phyloP scores from a whole-genome alignment of 306 rosid genomes.

The Prunus mume region DNA sequence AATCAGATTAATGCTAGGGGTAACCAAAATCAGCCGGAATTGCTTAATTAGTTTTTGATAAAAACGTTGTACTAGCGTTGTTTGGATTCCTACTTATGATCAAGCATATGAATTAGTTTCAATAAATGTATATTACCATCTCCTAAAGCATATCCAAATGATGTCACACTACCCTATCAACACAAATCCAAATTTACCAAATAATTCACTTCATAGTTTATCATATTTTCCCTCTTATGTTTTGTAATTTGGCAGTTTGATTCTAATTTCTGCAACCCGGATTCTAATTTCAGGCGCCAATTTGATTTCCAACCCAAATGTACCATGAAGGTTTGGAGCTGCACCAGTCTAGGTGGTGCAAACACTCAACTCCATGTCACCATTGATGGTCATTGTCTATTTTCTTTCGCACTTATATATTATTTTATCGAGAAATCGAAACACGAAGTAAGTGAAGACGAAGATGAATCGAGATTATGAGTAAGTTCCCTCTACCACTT shows the following conservation, averaged over 20 bases:
- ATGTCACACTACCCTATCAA: neutral
- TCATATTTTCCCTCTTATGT: neutral
- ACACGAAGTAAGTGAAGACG: neutral
- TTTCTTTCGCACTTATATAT: slow-evolving; percentile 4
- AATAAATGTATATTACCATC: neutral
- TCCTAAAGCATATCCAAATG: neutral
- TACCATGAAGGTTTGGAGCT: slow-evolving; percentile 12
- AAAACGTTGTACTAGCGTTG: neutral
- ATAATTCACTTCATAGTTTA: no score
- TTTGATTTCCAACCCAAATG: neutral
- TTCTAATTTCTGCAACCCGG: no score
- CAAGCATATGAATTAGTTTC: neutral
- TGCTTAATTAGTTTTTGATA: slow-evolving; percentile 16
- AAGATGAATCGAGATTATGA: slow-evolving; percentile 3
- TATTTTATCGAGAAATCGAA: neutral
- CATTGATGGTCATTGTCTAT: slow-evolving; percentile 2
- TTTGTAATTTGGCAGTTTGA: neutral
- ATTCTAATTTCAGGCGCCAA: slow-evolving; percentile 9
- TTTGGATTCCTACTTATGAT: neutral
- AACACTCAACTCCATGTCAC: slow-evolving; percentile 2
- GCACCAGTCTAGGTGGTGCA: slow-evolving; percentile 2
- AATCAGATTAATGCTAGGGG: slow-evolving; percentile 4
- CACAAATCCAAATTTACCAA: no score
- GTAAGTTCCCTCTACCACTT: slow-evolving; percentile 7
- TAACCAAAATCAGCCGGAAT: neutral